Base-by-base conservation (phyloP, 805 yeast genomes). In the Candida taoyuanica region DNA sequence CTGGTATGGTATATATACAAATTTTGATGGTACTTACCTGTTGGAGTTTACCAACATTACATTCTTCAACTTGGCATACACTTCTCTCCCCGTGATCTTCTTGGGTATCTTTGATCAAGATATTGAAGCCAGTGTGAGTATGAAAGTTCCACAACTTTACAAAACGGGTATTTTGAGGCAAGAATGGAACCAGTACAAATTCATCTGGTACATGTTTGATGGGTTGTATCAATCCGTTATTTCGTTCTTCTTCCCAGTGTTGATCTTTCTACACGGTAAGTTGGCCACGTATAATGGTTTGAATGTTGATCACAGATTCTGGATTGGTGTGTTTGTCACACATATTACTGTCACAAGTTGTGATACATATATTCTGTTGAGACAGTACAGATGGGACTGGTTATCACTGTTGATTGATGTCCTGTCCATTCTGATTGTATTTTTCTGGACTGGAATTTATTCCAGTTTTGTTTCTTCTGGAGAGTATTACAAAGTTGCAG, bases 351-450 rank as follows among this genome's bases (percentile, higher is more conserved):
- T 77, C 34, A 65, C 78, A 15, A 59, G 88, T 3, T 79, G 85
- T 62, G 80, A 84, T 51, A 43, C 73, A 3, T 82, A 81, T 56
- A 71, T 83, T 31, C 53, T 81, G 43, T 55, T 81, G 47, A 85
- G 80, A 51, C 89, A 81, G 57, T 74, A 73, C 53, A 70, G 89
- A 57, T 84, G 94, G 94, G 94, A 84, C 61, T 83, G 86, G 85
- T 63, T 81, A 34, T 72, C 85, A 2, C 52, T 69, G 14, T 55
- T 81, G 41, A 70, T 81, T 43, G 73, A 74, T 36, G 60, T 67
- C 2, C 48, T 84, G 17, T 81, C 89, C 2, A 70, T 78, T 32
- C 47, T 83, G 26, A 54, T 81, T 15, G 67, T 82, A 28, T 81
- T 74, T 57, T 78, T 72, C 32, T 84, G 94, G 94, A 74, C 86